Evolutionary conservation across 768 basidiomycete species (phyloP).

Genomic region (Macrolepiota fuliginosa): DNA sequence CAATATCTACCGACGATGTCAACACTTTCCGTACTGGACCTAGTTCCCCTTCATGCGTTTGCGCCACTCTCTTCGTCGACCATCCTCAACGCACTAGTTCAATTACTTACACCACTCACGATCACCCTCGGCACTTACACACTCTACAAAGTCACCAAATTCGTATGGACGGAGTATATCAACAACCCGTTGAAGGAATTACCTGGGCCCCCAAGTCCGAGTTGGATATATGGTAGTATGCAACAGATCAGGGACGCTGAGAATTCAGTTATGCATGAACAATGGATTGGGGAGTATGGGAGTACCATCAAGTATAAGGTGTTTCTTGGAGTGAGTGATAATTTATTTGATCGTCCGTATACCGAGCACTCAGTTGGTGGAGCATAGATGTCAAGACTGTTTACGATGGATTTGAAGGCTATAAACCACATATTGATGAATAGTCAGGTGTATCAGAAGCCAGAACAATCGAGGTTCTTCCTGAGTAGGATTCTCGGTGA

Average conservation of each 20-base stretch:
- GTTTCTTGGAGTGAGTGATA: slow-evolving; percentile 41
- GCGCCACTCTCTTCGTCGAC: neutral
- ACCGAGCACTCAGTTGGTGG: neutral
- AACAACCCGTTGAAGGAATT: slow-evolving; percentile 42
- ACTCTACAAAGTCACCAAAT: slow-evolving; percentile 26
- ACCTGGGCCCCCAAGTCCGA: slow-evolving; percentile 47
- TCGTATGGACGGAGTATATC: slow-evolving; percentile 29
- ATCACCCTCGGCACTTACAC: slow-evolving; percentile 25
- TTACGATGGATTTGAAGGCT: slow-evolving; percentile 61
- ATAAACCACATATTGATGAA: slow-evolving; percentile 64
- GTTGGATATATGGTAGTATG: slow-evolving; percentile 48
- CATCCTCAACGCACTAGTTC: slow-evolving; percentile 7
- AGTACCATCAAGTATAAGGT: slow-evolving; percentile 40
- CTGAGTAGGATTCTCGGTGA: slow-evolving; percentile 42
- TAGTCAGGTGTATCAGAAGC: slow-evolving; percentile 54
- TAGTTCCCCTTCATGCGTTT: neutral
- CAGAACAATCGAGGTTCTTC: slow-evolving; percentile 33
- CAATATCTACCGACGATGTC: neutral
- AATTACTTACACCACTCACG: slow-evolving; percentile 20
- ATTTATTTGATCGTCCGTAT: too few relatives aligned
- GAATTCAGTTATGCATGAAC: slow-evolving; percentile 29
- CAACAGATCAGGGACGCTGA: slow-evolving; percentile 38
- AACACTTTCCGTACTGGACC: neutral
- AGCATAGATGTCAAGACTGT: slow-evolving; percentile 40
- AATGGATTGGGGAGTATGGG: slow-evolving; percentile 49